These are phyloP conservation scores for Phytophthora fragariaefolia DNA, from an alignment of 352 stramenopile genomes.

Conservation along the genomic window DNA sequence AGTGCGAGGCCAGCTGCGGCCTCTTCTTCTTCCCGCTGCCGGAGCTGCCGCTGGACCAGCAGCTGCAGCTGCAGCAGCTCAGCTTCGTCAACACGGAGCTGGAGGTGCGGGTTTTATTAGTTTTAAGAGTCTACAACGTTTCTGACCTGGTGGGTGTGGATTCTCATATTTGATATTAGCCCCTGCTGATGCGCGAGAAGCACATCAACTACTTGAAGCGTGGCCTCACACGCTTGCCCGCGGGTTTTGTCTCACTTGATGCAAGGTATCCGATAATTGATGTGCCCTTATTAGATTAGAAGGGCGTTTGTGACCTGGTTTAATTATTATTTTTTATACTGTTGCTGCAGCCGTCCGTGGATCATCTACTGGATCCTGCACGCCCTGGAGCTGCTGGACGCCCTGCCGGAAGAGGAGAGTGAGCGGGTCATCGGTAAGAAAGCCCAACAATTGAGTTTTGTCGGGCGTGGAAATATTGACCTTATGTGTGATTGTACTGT, in stretches of 20 bases:
- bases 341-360: slow-evolving; percentile 91
- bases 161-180: slow-evolving; percentile 20
- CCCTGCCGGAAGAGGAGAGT: slow-evolving; percentile 54
- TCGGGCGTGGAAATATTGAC: background rate
- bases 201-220: slow-evolving; percentile 82
- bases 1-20: slow-evolving; percentile 90
- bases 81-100: slow-evolving; percentile 81
- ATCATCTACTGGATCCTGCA: slow-evolving; percentile 99
- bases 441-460: background rate
- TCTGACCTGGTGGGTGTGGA: too few relatives aligned
- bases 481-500: too few relatives aligned
- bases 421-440: slow-evolving; percentile 51
- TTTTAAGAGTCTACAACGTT: too few relatives aligned
- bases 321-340: too few relatives aligned
- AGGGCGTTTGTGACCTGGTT: too few relatives aligned
- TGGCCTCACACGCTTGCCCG: slow-evolving; percentile 69
- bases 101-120: slow-evolving; percentile 37
- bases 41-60: slow-evolving; percentile 71
- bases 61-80: slow-evolving; percentile 84
- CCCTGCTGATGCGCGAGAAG: slow-evolving; percentile 84
- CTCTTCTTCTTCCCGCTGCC: slow-evolving; percentile 94
- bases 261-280: slow-evolving; percentile 54
- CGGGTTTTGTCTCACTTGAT: slow-evolving; percentile 93
- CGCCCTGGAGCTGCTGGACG: slow-evolving; percentile 93
- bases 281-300: too few relatives aligned